These are phyloP conservation scores for Patellifolia procumbens DNA, from an alignment of 179 eudicot genomes.

Conservation along the genomic window DNA sequence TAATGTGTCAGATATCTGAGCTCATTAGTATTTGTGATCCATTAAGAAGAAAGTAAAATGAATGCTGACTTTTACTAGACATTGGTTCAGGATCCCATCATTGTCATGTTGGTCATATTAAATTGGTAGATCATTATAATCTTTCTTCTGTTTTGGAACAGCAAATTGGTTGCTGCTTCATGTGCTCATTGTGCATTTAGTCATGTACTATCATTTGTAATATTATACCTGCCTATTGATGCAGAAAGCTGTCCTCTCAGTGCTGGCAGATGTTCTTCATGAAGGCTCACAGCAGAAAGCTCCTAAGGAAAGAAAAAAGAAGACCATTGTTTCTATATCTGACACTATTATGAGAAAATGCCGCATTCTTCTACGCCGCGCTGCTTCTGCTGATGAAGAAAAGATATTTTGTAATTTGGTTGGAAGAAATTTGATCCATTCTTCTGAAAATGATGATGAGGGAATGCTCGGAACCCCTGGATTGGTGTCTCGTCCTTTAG, in stretches of 20 bases:
- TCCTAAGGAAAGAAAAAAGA: constrained; percentile 56
- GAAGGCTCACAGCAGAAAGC: constrained; percentile 47
- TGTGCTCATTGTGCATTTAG: not conserved
- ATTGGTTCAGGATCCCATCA: not conserved
- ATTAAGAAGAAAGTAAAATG: not conserved
- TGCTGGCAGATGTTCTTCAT: constrained; percentile 48
- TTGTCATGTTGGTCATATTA: not conserved
- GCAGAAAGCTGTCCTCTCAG: constrained; percentile 90
- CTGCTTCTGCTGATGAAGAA: constrained; percentile 66
- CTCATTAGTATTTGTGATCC: not conserved
- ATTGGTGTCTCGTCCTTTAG: constrained; percentile 85
- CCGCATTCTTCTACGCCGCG: constrained; percentile 72
- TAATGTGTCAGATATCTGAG: not conserved
- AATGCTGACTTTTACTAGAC: not conserved
- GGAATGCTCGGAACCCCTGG: constrained; percentile 86
- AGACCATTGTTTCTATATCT: constrained; percentile 37
- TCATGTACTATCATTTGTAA: constrained; percentile 10
- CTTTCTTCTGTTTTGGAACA: not conserved
- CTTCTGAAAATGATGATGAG: constrained; percentile 74
- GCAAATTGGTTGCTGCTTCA: constrained; percentile 1
- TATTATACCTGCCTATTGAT: constrained; percentile 25
- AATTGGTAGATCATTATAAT: not conserved
- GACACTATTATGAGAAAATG: constrained; percentile 82
- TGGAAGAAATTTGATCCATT: constrained; percentile 60
- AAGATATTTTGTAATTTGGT: constrained; percentile 78